Evolutionary conservation across 305 asterid species (phyloP).

Genomic region (Petunia hybrid): DNA sequence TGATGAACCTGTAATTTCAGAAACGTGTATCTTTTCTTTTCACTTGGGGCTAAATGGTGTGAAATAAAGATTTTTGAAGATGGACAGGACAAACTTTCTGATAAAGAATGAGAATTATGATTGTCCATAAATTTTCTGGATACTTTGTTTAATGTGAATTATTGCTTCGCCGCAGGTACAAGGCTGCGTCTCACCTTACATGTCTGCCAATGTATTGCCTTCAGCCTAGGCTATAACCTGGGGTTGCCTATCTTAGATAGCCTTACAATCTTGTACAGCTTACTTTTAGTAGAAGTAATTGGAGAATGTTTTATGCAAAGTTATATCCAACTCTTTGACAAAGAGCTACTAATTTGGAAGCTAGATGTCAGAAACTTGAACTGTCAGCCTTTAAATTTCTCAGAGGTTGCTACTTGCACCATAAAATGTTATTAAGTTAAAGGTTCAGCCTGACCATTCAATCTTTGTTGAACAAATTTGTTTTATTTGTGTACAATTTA

Average conservation of each 20-base stretch:
- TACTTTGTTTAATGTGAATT: slow-evolving; percentile 29
- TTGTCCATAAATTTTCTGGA: not conserved
- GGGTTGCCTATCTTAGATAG: not conserved
- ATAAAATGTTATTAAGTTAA: not conserved
- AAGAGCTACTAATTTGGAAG: not conserved
- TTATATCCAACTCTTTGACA: not conserved
- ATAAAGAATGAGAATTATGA: not conserved
- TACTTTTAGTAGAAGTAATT: not conserved
- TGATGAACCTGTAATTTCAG: slow-evolving; percentile 19
- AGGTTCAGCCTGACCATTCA: not conserved
- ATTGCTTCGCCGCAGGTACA: slow-evolving; percentile 65
- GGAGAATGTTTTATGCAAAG: slow-evolving; percentile 19
- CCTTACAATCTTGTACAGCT: slow-evolving; percentile 25
- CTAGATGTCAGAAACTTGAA: slow-evolving; percentile 16
- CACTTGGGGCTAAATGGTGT: slow-evolving; percentile 19
- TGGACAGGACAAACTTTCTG: slow-evolving; percentile 11
- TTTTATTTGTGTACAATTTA: not conserved
- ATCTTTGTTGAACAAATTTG: not conserved
- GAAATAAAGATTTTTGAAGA: not conserved
- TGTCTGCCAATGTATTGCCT: slow-evolving; percentile 78
- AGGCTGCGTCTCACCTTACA: slow-evolving; percentile 88
- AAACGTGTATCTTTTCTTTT: not conserved
- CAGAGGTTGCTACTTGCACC: not conserved
- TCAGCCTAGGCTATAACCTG: slow-evolving; percentile 44
- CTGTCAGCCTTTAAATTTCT: not conserved